A percentile compares a stretch with the other conserved stretches of the same genome.
These are phyloP conservation scores for Fusarium fujikuroi DNA, from an alignment of 2,329 filamentous ascomycete genomes.

Conservation along the genomic window DNA sequence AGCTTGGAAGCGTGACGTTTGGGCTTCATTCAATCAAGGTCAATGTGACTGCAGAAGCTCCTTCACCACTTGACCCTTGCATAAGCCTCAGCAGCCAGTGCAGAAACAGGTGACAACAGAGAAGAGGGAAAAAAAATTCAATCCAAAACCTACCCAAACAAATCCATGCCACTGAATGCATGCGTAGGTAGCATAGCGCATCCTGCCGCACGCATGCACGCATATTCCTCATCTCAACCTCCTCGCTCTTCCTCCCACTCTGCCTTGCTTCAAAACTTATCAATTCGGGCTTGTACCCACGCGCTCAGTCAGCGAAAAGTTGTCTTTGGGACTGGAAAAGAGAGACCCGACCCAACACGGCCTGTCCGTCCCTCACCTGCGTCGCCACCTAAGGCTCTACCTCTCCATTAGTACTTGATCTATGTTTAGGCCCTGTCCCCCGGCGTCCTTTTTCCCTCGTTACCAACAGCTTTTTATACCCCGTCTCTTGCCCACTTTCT, in stretches of 20 bases:
- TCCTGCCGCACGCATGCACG: constrained; percentile 34
- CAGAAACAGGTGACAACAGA: constrained; percentile 25
- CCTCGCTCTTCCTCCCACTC: constrained; percentile 15
- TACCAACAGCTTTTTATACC: constrained; percentile 46
- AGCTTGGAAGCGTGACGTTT: constrained; percentile 27
- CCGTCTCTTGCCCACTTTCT: constrained; percentile 45
- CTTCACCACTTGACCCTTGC: constrained; percentile 42
- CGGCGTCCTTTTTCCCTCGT: constrained; percentile 36
- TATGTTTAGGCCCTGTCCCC: constrained; percentile 40
- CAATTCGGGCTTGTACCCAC: constrained; percentile 17
- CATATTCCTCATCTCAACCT: constrained; percentile 16
- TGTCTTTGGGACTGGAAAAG: constrained; percentile 16
- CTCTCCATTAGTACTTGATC: constrained; percentile 41
- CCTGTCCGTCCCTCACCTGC: constrained; percentile 37
- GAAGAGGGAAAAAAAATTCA: not conserved
- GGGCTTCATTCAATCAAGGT: constrained; percentile 22
- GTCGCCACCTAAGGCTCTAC: constrained; percentile 39
- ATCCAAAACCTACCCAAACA: constrained; percentile 30
- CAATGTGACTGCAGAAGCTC: constrained; percentile 18
- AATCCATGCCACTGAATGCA: constrained; percentile 46
- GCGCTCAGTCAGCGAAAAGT: constrained; percentile 30
- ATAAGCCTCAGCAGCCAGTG: constrained; percentile 35
- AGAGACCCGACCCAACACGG: constrained; percentile 31
- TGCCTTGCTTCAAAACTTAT: constrained; percentile 10
- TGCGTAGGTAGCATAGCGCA: constrained; percentile 41